phyloP scores from a whole-genome alignment of 768 basidiomycete species.

The Boletus vinaceobasis region DNA sequence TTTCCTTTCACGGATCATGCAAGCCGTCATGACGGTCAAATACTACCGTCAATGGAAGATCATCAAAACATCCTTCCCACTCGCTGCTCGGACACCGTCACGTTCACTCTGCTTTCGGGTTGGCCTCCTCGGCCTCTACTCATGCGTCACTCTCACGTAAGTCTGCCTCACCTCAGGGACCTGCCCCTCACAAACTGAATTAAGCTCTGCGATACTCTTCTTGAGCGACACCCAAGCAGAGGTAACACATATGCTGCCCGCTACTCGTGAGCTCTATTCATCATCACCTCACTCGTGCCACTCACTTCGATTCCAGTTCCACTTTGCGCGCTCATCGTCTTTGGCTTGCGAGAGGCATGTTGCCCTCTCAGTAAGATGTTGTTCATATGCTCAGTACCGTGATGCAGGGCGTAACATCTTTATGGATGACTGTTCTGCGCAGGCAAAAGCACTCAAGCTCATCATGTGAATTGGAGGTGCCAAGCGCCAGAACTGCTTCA shows the following conservation, averaged over 20 bases:
- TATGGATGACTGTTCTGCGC: conserved; percentile 27
- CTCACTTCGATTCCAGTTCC: conserved; percentile 40
- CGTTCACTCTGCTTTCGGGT: conserved; percentile 38
- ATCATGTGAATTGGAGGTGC: conserved; percentile 15
- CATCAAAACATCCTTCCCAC: conserved; percentile 40
- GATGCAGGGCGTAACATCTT: conserved; percentile 37
- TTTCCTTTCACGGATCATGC: neutral
- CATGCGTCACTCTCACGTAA: conserved; percentile 42
- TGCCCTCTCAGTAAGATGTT: neutral
- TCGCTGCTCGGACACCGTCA: conserved; percentile 37
- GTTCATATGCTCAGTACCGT: neutral
- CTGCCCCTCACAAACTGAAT: neutral
- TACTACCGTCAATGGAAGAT: conserved; percentile 40
- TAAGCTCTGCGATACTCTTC: conserved; percentile 39
- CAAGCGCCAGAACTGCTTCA: conserved; percentile 22
- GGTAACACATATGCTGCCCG: conserved; percentile 48
- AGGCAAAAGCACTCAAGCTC: conserved; percentile 7
- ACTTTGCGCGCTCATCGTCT: conserved; percentile 43
- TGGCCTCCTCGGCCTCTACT: conserved; percentile 44
- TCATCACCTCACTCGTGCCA: neutral
- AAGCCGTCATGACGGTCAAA: conserved; percentile 43
- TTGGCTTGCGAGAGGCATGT: conserved; percentile 47
- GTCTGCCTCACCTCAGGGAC: conserved; percentile 7
- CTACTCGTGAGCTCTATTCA: conserved; percentile 38
- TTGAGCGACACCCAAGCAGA: conserved; percentile 26